Base-by-base conservation (phyloP, 257 asterid genomes). In the Jasminum sambac region DNA sequence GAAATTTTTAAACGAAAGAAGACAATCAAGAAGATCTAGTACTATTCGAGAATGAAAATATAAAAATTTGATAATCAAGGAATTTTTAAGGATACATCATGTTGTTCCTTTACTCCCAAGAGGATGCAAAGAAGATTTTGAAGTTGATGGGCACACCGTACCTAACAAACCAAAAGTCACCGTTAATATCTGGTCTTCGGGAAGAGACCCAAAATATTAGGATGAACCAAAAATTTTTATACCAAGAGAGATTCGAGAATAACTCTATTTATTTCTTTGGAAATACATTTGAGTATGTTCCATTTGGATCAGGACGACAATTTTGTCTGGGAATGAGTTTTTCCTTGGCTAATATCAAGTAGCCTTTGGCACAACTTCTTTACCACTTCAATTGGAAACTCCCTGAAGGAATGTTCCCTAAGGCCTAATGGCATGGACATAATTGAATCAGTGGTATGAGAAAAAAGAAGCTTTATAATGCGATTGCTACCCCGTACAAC, bases 281-380 rank as follows among this genome's bases (percentile, higher is more conserved):
- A 46, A 57, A 38, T 40, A 25, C 72, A 55, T 66, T 58, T 40
- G 66, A 77, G 26, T 65, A 14, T 1, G 50, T 76, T 4, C 80
- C 80, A 40, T 76, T 70, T 55, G 80, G 80, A 25, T 69, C 72
- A 11, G 80, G 76, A 52, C 64, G 63, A n/a, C 55, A 76, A 37
- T 61, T 74, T 48, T 74, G 70, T 25, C 79, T 74, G 9, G 74
- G 79, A 4, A 68, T 67, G 38, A 46, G 48, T 5, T 70, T 69
- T 55, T 66, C 67, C 43, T 39, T 69, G 5, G 67, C 64, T 21
- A 69, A 63, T 42, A 38, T 72, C 19, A 72, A 52, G 34, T 67
- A 39, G 7, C 75, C 62, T 21, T 41, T 76, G 19, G 80, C 76
- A 1, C 41, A 69, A 11, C 64, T 76, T 39, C 68, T 76, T 3